Conservation (phyloP, 352 stramenopile species). For the Globisporangium perplexum region DNA sequence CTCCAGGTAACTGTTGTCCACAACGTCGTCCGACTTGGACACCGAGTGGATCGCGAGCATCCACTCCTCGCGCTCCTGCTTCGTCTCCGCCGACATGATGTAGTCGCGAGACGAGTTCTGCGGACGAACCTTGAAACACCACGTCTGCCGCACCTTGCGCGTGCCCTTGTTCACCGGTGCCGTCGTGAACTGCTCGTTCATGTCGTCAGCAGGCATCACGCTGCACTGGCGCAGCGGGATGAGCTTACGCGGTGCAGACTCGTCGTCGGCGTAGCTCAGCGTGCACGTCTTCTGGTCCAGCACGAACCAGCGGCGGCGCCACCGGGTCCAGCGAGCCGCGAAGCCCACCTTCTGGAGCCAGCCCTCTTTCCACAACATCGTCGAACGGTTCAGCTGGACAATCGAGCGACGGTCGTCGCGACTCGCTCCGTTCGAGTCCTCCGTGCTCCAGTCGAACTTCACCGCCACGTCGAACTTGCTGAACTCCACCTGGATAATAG, state of each 20-base stretch:
- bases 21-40: slow-evolving; percentile 45
- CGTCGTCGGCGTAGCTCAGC: slow-evolving; percentile 75
- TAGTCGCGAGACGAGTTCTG: slow-evolving; percentile 76
- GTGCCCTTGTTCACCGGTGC: slow-evolving; percentile 84
- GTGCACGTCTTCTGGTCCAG: slow-evolving; percentile 74
- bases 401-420: slow-evolving; percentile 45
- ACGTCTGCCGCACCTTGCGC: slow-evolving; percentile 72
- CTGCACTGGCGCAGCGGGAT: slow-evolving; percentile 71
- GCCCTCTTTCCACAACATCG: slow-evolving; percentile 69
- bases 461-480: slow-evolving; percentile 51
- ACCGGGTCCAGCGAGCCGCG: slow-evolving; percentile 64
- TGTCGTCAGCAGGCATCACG: slow-evolving; percentile 68
- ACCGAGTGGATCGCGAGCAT: slow-evolving; percentile 84
- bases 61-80: slow-evolving; percentile 88
- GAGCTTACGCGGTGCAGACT: slow-evolving; percentile 50
- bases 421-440: slow-evolving; percentile 18
- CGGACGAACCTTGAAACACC: slow-evolving; percentile 80
- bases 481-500: slow-evolving; percentile 71
- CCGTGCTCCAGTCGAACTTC: slow-evolving; percentile 70
- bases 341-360: slow-evolving; percentile 83
- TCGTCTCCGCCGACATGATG: slow-evolving; percentile 81
- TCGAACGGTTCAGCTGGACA: slow-evolving; percentile 40
- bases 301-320: slow-evolving; percentile 74
- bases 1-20: slow-evolving; percentile 27
- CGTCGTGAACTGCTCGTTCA: slow-evolving; percentile 85